Evolutionary conservation across 805 yeast genomes (phyloP), one percentile per base, ranked within the genome.

Genomic region (Wickerhamiella shivajii): DNA sequence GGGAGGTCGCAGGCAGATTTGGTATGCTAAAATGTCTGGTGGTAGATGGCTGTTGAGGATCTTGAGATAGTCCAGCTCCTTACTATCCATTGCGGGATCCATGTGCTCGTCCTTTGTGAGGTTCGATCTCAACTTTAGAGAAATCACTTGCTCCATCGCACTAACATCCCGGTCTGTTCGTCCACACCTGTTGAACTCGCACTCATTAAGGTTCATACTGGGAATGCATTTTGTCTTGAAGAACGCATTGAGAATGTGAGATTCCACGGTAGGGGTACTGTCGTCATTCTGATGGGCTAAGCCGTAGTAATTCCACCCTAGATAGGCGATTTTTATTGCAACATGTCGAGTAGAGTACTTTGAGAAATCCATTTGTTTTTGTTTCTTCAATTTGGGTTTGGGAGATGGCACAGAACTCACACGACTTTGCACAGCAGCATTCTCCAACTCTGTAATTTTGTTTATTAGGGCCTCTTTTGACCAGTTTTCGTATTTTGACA

Each of bases 161-260:
- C 94, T 80, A 10, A 87, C 97, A n/a, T 96, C 97, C 44, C 71
- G 72, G 49, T 87, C 97, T 0, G 97, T 87, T 47, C 97, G 64
- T 0, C 97, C 97, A 57, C 97, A 90, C 41, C 96, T 61, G 44
- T 92, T 77, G 52, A 85, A 84, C 10, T 68, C 64, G 49, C 75
- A 79, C 1, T 70, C 73, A 6, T 59, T 59, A 0, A 83, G 75
- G 14, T 69, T 74, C 15, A 66, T 46, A 2, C 71, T 61, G 2
- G 54, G 47, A 8, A 90, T 71, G 39, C 90, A 53, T 42, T 66
- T 72, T 18, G 87, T 71, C 41, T 64, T 69, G 30, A 63, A 57
- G 55, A 90, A 52, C 0, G 93, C 94, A 25, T 75, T 67, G 25
- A 90, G 53, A 4, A 90, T 66, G 24, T 65, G 67, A 18, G 71